phyloP scores from a whole-genome alignment of 805 yeast species.

The Candida namnaoensis region DNA sequence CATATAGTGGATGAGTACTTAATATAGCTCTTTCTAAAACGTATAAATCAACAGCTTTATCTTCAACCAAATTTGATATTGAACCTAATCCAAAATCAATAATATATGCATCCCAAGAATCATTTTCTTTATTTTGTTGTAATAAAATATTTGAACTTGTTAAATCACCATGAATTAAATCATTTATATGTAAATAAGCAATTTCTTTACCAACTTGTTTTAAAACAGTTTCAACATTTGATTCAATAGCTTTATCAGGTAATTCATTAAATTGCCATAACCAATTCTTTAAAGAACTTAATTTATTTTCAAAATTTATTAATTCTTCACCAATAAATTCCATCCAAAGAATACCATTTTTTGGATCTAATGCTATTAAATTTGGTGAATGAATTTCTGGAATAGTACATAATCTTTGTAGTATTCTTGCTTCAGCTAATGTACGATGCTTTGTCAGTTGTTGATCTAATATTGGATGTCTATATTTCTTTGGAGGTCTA shows the following conservation, averaged over 20 bases:
- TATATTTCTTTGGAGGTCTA: conserved; percentile 84
- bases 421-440: conserved; percentile 70
- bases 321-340: conserved; percentile 57
- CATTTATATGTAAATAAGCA: conserved; percentile 64
- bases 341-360: conserved; percentile 84
- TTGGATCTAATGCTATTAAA: conserved; percentile 66
- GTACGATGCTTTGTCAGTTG: conserved; percentile 76
- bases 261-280: conserved; percentile 49
- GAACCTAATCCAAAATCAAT: conserved; percentile 92
- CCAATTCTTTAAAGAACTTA: conserved; percentile 65
- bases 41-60: conserved; percentile 94
- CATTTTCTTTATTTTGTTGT: conserved; percentile 13
- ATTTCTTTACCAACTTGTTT: conserved; percentile 54
- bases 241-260: conserved; percentile 18
- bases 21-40: conserved; percentile 87
- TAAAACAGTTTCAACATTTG: conserved; percentile 35
- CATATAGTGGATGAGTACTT: conserved; percentile 79
- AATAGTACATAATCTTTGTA: conserved; percentile 41
- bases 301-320: conserved; percentile 21
- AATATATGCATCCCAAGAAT: conserved; percentile 39
- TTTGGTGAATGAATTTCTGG: conserved; percentile 61
- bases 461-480: conserved; percentile 78
- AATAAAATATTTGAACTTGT: conserved; percentile 84
- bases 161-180: conserved; percentile 87
- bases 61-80: conserved; percentile 69